Evolutionary conservation across 2,329 filamentous ascomycete genomes (phyloP).

Genomic region (Pseudogymnoascus sp.): DNA sequence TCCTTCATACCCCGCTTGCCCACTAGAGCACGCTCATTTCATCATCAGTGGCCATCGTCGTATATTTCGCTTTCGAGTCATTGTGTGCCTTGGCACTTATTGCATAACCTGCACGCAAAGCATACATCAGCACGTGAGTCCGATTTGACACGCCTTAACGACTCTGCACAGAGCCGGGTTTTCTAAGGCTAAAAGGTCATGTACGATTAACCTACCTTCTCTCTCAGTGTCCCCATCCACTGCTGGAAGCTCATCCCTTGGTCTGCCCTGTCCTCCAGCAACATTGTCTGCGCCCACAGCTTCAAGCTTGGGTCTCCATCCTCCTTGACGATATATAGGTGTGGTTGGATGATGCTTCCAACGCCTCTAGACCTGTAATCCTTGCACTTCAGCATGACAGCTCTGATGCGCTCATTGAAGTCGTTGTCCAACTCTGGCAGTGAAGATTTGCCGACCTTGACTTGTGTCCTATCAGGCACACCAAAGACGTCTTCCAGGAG

Average conservation of each 20-base stretch:
- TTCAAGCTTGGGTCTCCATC: conserved; percentile 93
- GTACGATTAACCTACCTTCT: conserved; percentile 62
- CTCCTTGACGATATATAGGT: conserved; percentile 87
- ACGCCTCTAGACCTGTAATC: conserved; percentile 81
- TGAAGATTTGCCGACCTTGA: conserved; percentile 85
- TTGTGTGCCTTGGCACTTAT: conserved; percentile 5
- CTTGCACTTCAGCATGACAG: conserved; percentile 83
- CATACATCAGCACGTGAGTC: conserved; percentile 7
- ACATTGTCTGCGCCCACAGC: conserved; percentile 90
- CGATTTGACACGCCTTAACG: background rate
- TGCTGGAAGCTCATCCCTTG: conserved; percentile 88
- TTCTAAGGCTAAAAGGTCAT: conserved; percentile 14
- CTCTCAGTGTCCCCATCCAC: conserved; percentile 83
- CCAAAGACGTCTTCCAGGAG: conserved; percentile 87
- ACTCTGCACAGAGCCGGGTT: background rate
- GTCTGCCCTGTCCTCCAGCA: conserved; percentile 92
- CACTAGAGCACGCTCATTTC: conserved; percentile 6
- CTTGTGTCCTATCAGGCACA: conserved; percentile 67
- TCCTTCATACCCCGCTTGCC: background rate
- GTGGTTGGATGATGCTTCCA: conserved; percentile 85
- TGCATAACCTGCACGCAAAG: conserved; percentile 6
- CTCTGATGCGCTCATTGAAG: conserved; percentile 89
- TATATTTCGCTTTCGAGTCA: conserved; percentile 1
- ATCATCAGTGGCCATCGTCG: conserved; percentile 2
- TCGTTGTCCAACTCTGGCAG: conserved; percentile 87